Evolutionary conservation across 768 basidiomycete genomes (phyloP).

Genomic region (Trametes sanguinea): DNA sequence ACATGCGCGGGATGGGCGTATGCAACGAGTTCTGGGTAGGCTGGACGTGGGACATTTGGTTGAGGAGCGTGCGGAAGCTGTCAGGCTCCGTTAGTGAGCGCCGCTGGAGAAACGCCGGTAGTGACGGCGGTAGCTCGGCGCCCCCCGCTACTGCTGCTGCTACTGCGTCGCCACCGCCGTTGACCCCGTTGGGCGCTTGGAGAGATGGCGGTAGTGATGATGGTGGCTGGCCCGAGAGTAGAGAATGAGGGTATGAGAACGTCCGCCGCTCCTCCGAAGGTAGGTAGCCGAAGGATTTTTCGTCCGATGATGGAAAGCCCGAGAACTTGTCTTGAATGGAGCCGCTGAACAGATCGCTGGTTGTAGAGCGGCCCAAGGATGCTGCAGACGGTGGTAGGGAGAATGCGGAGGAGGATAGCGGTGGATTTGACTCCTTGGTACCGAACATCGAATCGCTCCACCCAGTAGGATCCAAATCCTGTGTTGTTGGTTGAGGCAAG

Average conservation of each 20-base stretch:
- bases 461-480: slow-evolving; percentile 17
- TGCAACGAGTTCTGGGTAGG: slow-evolving; percentile 38
- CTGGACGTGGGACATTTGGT: slow-evolving; percentile 52
- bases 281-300: slow-evolving; percentile 20
- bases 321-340: slow-evolving; percentile 40
- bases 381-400: slow-evolving; percentile 36
- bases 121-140: slow-evolving; percentile 22
- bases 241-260: slow-evolving; percentile 40
- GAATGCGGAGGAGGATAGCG: slow-evolving; percentile 36
- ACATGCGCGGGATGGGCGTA: slow-evolving; percentile 14
- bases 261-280: slow-evolving; percentile 18
- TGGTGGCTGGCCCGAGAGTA: slow-evolving; percentile 29
- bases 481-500: slow-evolving; percentile 16
- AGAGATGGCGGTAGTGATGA: slow-evolving; percentile 15
- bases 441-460: slow-evolving; percentile 28
- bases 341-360: slow-evolving; percentile 15
- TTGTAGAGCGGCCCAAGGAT: slow-evolving; percentile 12
- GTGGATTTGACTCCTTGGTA: slow-evolving; percentile 22
- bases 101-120: slow-evolving; percentile 49
- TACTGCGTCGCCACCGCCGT: not conserved
- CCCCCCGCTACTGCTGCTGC: not conserved
- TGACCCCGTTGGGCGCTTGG: not conserved
- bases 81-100: slow-evolving; percentile 61
- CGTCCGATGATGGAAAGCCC: slow-evolving; percentile 10
- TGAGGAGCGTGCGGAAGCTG: slow-evolving; percentile 47